These are phyloP conservation scores for Cornus florida DNA, from an alignment of 148 eudicot species.

Conservation along the genomic window DNA sequence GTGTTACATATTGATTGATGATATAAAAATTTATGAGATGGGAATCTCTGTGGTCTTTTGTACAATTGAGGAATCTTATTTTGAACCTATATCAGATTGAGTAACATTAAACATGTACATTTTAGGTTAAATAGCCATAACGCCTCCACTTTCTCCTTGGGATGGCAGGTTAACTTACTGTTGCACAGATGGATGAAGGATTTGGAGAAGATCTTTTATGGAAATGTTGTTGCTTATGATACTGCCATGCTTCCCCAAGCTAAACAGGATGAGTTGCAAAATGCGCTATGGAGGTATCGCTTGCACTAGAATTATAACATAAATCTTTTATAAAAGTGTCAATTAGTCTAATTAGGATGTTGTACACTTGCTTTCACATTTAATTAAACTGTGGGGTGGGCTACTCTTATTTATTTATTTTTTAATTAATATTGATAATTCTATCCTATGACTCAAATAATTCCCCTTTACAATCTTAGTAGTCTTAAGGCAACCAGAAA, in stretches of 20 bases:
- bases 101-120: not conserved
- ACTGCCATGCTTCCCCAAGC: slow-evolving; percentile 83
- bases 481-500: no score
- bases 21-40: not conserved
- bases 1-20: not conserved
- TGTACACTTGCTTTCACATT: not conserved
- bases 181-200: slow-evolving; percentile 95
- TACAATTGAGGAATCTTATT: not conserved
- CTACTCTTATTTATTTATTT: not conserved
- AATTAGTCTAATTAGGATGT: not conserved
- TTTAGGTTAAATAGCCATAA: not conserved
- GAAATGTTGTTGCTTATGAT: slow-evolving; percentile 92
- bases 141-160: not conserved
- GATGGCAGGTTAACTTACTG: slow-evolving; percentile 83
- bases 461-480: no score
- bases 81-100: not conserved
- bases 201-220: slow-evolving; percentile 92
- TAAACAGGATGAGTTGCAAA: slow-evolving; percentile 70
- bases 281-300: slow-evolving; percentile 78
- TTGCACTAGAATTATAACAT: not conserved
- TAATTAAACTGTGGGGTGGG: not conserved
- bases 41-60: not conserved
- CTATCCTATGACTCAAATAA: not conserved
- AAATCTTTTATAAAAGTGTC: slow-evolving; percentile 1
- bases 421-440: not conserved